phyloP scores from a whole-genome alignment of 75 land plant genomes.

The Sequoia sempervirens region DNA sequence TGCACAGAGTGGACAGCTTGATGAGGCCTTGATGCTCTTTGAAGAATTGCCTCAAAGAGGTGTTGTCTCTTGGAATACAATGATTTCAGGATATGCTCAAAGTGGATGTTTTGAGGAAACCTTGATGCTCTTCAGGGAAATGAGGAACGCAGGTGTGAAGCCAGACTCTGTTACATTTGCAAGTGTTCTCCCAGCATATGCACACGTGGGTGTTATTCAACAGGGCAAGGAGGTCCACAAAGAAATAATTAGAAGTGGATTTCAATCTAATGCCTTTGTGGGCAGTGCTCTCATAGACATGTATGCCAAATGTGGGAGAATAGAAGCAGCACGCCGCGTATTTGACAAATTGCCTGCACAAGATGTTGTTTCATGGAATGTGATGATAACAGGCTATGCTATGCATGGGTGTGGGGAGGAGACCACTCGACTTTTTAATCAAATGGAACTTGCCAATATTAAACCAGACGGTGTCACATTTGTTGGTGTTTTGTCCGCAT shows the following conservation, averaged over 20 bases:
- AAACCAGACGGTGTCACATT: slow-evolving; percentile 23
- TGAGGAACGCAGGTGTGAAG: slow-evolving; percentile 5
- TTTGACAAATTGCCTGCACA: slow-evolving; percentile 12
- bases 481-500: slow-evolving; percentile 10
- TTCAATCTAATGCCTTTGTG: slow-evolving; percentile 5
- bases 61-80: slow-evolving; percentile 11
- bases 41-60: not conserved
- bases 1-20: slow-evolving; percentile 6
- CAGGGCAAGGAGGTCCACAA: slow-evolving; percentile 14
- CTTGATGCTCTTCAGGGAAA: slow-evolving; percentile 2
- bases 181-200: slow-evolving; percentile 10
- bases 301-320: slow-evolving; percentile 23
- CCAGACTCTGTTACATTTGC: slow-evolving; percentile 8
- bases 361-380: slow-evolving; percentile 19
- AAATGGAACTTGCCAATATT: slow-evolving; percentile 15
- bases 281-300: slow-evolving; percentile 20
- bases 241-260: slow-evolving; percentile 17
- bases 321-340: slow-evolving; percentile 10
- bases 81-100: slow-evolving; percentile 11
- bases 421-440: slow-evolving; percentile 9
- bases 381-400: slow-evolving; percentile 28
- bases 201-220: not conserved
- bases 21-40: slow-evolving; percentile 13
- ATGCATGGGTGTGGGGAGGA: slow-evolving; percentile 14
- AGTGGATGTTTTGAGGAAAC: not conserved